phyloP scores from a whole-genome alignment of 2,329 filamentous ascomycete species.

The Amesomyces nigricolor region DNA sequence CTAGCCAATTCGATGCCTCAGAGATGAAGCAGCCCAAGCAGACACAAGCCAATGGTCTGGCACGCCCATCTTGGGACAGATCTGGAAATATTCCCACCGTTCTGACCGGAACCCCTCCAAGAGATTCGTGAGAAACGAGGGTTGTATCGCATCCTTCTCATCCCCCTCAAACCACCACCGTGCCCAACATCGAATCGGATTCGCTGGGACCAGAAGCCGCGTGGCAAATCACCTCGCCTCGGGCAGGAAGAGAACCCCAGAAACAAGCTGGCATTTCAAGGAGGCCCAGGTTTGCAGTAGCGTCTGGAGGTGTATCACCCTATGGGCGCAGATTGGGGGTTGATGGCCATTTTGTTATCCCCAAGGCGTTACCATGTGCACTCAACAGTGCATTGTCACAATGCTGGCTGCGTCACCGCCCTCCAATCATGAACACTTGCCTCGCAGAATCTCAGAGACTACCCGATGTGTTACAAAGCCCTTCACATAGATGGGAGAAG shows the following conservation, averaged over 20 bases:
- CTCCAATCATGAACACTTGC: background rate
- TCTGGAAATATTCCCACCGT: conserved; percentile 3
- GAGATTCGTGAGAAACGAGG: conserved; percentile 16
- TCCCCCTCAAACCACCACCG: background rate
- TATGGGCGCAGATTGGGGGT: background rate
- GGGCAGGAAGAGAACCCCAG: background rate
- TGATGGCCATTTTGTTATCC: background rate
- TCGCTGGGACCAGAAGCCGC: background rate
- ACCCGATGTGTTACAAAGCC: too few relatives aligned
- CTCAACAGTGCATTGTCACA: background rate
- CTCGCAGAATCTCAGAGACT: too few relatives aligned
- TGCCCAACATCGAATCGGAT: conserved; percentile 3
- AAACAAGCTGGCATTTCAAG: too few relatives aligned
- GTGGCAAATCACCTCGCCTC: background rate
- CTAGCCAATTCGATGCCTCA: conserved; percentile 16
- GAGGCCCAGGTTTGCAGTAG: too few relatives aligned
- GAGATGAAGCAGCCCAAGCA: conserved; percentile 12
- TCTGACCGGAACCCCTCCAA: background rate
- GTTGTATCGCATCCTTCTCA: conserved; percentile 6
- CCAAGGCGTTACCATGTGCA: background rate
- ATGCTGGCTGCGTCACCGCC: background rate
- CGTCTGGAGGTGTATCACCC: too few relatives aligned
- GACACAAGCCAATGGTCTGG: background rate
- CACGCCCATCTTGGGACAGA: background rate
- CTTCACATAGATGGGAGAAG: too few relatives aligned